Evolutionary conservation across 441 rosid species (phyloP), one percentile per base, ranked within the genome.

Genomic region (Arabidopsis hybrid): DNA sequence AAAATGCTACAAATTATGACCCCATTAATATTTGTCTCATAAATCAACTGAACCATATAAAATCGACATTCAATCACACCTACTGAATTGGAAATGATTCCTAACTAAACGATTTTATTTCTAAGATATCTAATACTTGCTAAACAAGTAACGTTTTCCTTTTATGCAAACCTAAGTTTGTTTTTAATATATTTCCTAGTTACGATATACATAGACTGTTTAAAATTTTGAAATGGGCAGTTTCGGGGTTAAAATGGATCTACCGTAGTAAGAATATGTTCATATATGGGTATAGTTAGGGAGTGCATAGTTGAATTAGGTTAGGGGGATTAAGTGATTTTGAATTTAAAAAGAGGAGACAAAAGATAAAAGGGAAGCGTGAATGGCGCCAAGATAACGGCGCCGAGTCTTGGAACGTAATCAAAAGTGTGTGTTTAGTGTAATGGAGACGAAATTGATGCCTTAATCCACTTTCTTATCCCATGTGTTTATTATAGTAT

Each of bases 311-410:
- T 65, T 71, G 49, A 58, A 50, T 65, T 77, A 77, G 72, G 76
- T 71, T 65, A 64, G n/a, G 36, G 52, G 26, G 26, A 21, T 68
- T 38, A 4, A 21, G 57, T 71, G 18, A 16, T 62, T 69, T 1
- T 7, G 13, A 35, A 18, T 40, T 32, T 16, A 38, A 14, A 65
- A 51, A 51, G 40, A 51, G 17, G 39, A 42, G 67, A 60, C 53
- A 67, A 29, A 60, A 67, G 60, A 67, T 0, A 9, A 52, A 13
- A 57, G 9, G 5, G 47, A 51, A 67, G 74, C 74, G 79, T 68
- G 69, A 67, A 68, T 75, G 74, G 69, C 79, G 79, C 79, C 73
- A 77, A 77, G 73, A 65, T 59, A 71, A 77, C 80, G 72, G 76
- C 76, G 77, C 80, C 65, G 73, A 65, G 80, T 71, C 80, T 60